phyloP scores from a whole-genome alignment of 2,329 filamentous ascomycete species.

The Penicillium sp. region DNA sequence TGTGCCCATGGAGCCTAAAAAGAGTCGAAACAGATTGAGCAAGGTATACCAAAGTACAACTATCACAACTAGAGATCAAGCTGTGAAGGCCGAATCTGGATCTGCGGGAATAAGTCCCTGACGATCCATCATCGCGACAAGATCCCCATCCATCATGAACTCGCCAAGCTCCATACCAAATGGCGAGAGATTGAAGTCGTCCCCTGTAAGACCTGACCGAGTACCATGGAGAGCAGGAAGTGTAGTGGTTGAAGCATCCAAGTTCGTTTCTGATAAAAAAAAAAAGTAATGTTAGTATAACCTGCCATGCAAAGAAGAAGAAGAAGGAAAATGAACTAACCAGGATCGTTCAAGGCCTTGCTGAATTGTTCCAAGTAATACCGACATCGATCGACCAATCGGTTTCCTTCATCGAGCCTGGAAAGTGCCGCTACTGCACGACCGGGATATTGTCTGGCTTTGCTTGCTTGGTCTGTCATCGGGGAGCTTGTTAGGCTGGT shows the following conservation, averaged over 20 bases:
- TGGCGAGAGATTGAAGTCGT: slow-evolving; percentile 19
- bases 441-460: slow-evolving; percentile 13
- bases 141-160: slow-evolving; percentile 39
- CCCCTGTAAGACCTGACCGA: background rate
- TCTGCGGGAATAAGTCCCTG: background rate
- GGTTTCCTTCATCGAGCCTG: slow-evolving; percentile 30
- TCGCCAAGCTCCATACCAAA: slow-evolving; percentile 38
- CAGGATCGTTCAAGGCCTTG: slow-evolving; percentile 1
- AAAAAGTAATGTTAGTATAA: background rate
- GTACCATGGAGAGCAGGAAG: background rate
- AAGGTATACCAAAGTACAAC: too few species aligned
- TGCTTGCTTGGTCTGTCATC: background rate
- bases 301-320: too few species aligned
- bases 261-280: slow-evolving; percentile 3
- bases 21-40: too few species aligned
- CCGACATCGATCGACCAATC: slow-evolving; percentile 31
- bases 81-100: background rate
- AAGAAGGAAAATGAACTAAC: background rate
- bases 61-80: background rate
- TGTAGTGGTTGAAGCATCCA: background rate
- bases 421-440: slow-evolving; percentile 24
- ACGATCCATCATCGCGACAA: slow-evolving; percentile 11
- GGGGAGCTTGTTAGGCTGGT: background rate
- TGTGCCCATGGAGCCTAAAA: too few species aligned
- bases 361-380: slow-evolving; percentile 27